phyloP scores from a whole-genome alignment of 2,329 filamentous ascomycete species.

The Biscogniauxia marginata region DNA sequence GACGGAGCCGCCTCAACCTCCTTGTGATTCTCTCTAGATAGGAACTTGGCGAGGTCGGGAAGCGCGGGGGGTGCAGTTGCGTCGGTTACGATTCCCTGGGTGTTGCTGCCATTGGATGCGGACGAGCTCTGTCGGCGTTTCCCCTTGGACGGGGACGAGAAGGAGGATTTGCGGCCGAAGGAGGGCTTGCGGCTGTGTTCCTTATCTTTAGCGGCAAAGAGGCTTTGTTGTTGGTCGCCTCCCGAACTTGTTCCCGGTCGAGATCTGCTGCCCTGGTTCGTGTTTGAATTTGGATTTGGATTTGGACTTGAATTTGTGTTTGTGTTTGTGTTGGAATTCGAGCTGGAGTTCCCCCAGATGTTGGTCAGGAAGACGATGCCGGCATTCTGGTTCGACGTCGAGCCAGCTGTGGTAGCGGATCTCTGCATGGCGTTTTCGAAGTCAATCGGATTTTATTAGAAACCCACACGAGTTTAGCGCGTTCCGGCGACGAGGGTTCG shows the following conservation, averaged over 20 bases:
- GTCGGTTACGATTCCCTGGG: constrained; percentile 37
- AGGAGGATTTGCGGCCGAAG: constrained; percentile 53
- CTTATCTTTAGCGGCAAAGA: constrained; percentile 35
- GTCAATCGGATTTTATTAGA: neutral
- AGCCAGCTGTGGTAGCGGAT: constrained; percentile 10
- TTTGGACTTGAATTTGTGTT: constrained; percentile 14
- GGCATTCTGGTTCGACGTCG: constrained; percentile 23
- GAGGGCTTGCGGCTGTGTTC: constrained; percentile 53
- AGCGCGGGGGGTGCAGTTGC: constrained; percentile 50
- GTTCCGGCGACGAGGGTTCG: neutral
- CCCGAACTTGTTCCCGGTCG: constrained; percentile 38
- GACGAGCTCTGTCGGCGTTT: constrained; percentile 44
- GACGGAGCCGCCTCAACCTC: constrained; percentile 33
- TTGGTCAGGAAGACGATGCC: constrained; percentile 30
- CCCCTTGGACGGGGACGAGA: constrained; percentile 40
- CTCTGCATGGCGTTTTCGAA: constrained; percentile 18
- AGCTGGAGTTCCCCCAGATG: constrained; percentile 26
- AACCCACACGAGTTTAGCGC: neutral
- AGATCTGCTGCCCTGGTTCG: constrained; percentile 24
- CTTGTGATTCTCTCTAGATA: constrained; percentile 32
- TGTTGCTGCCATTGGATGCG: constrained; percentile 35
- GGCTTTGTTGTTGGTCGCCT: constrained; percentile 24
- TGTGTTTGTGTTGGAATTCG: constrained; percentile 15
- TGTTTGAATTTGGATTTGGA: constrained; percentile 9
- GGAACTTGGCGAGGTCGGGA: constrained; percentile 45